A percentile compares a stretch with the other conserved stretches of the same genome.
These are phyloP conservation scores for Candida vaughaniae DNA, from an alignment of 805 yeast species.

Conservation along the genomic window DNA sequence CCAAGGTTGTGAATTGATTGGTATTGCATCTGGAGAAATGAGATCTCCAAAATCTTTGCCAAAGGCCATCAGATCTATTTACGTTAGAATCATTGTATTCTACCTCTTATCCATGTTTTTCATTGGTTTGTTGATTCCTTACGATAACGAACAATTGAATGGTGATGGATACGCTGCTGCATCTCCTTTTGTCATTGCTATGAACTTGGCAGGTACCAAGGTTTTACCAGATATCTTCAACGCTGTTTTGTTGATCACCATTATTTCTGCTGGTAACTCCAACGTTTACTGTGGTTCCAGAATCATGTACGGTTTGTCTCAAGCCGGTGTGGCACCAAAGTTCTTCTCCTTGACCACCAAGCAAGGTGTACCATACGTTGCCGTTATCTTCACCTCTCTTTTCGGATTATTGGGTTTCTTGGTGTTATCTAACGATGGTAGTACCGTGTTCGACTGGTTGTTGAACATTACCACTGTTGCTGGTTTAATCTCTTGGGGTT, in stretches of 20 bases:
- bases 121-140: constrained; percentile 71
- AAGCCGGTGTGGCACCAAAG: constrained; percentile 56
- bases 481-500: constrained; percentile 72
- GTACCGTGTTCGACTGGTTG: constrained; percentile 67
- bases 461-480: constrained; percentile 75
- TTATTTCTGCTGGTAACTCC: constrained; percentile 79
- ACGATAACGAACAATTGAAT: constrained; percentile 55
- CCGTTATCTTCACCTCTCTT: constrained; percentile 56
- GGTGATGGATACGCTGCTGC: constrained; percentile 43
- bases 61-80: constrained; percentile 67
- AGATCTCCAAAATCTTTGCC: constrained; percentile 71
- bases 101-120: constrained; percentile 66
- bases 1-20: constrained; percentile 77
- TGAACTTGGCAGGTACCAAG: constrained; percentile 63
- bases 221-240: constrained; percentile 69
- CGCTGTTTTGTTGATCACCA: constrained; percentile 64
- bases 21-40: constrained; percentile 74
- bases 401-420: constrained; percentile 68
- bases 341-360: constrained; percentile 48
- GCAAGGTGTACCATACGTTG: constrained; percentile 60
- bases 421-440: constrained; percentile 51
- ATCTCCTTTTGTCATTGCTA: constrained; percentile 75
- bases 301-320: constrained; percentile 64
- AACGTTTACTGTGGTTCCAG: constrained; percentile 73
- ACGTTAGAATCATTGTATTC: constrained; percentile 62